These are phyloP conservation scores for Populus pruinosa DNA, from an alignment of 345 rosid genomes.

Conservation along the genomic window DNA sequence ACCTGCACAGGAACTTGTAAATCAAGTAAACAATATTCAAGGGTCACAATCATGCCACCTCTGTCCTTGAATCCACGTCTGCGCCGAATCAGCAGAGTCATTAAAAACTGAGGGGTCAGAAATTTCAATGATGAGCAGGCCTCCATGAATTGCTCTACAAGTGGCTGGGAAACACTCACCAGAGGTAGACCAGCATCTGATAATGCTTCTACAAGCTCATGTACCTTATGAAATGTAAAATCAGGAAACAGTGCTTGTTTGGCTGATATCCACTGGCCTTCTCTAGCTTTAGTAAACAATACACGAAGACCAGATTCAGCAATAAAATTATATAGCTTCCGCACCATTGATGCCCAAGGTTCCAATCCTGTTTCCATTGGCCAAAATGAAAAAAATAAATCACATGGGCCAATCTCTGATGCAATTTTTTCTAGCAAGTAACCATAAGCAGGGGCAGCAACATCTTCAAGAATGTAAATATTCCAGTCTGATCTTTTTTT, in stretches of 20 bases:
- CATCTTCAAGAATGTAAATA: constrained; percentile 70
- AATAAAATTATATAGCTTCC: constrained; percentile 59
- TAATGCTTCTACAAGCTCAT: constrained; percentile 72
- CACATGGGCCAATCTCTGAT: constrained; percentile 71
- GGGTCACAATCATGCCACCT: constrained; percentile 58
- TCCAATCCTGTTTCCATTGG: constrained; percentile 61
- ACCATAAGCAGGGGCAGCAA: constrained; percentile 87
- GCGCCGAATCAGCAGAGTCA: constrained; percentile 66
- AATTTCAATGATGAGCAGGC: constrained; percentile 71
- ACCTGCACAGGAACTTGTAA: constrained; percentile 42
- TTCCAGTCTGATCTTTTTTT: constrained; percentile 95
- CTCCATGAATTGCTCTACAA: constrained; percentile 66
- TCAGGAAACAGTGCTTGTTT: constrained; percentile 90
- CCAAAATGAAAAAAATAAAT: constrained; percentile 80
- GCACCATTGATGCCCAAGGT: constrained; percentile 92
- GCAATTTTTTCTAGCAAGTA: constrained; percentile 88
- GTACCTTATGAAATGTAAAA: constrained; percentile 57
- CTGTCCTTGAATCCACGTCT: constrained; percentile 64
- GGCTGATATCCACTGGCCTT: constrained; percentile 89
- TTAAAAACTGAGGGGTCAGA: constrained; percentile 68
- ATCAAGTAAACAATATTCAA: constrained; percentile 92
- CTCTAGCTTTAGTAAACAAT: constrained; percentile 80
- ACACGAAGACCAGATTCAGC: constrained; percentile 69
- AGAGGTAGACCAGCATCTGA: constrained; percentile 86
- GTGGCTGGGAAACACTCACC: constrained; percentile 52